Percentiles rank a stretch among this genome's conserved stretches.
Conservation (phyloP, 129 eudicot species). For the Calendula officinalis region DNA sequence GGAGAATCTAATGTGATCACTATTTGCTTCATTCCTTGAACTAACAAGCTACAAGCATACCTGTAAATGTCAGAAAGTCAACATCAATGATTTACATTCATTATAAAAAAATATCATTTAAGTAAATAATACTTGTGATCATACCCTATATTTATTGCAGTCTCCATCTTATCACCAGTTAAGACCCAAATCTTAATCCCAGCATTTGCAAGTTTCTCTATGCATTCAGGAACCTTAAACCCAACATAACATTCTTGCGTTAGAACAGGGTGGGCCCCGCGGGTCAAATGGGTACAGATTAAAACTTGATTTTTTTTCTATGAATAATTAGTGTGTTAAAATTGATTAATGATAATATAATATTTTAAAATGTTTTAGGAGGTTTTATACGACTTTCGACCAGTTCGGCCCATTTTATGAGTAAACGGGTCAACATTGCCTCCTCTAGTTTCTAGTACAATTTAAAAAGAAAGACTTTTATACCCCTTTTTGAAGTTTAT, state of each 20-base stretch:
- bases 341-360: not conserved
- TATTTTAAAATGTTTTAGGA: too few relatives aligned
- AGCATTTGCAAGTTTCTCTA: constrained; percentile 80
- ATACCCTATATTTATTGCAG: constrained; percentile 97
- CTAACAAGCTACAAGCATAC: constrained; percentile 80
- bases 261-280: too few relatives aligned
- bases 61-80: constrained; percentile 37
- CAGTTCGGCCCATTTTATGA: not conserved
- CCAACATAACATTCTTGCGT: constrained; percentile 21
- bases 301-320: too few relatives aligned
- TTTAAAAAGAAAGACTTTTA: not conserved
- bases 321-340: too few relatives aligned
- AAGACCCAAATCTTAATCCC: constrained; percentile 97
- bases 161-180: constrained; percentile 99
- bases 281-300: too few relatives aligned
- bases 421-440: not conserved
- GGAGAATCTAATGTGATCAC: constrained; percentile 73
- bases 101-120: not conserved
- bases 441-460: not conserved
- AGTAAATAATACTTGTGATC: constrained; percentile 13
- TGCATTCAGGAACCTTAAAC: constrained; percentile 91
- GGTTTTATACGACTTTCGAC: not conserved
- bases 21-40: constrained; percentile 83
- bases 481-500: constrained; percentile 96
- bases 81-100: not conserved